Conservation (phyloP, 1,139 yeast species). For the Nakaseomyces glabratus region DNA sequence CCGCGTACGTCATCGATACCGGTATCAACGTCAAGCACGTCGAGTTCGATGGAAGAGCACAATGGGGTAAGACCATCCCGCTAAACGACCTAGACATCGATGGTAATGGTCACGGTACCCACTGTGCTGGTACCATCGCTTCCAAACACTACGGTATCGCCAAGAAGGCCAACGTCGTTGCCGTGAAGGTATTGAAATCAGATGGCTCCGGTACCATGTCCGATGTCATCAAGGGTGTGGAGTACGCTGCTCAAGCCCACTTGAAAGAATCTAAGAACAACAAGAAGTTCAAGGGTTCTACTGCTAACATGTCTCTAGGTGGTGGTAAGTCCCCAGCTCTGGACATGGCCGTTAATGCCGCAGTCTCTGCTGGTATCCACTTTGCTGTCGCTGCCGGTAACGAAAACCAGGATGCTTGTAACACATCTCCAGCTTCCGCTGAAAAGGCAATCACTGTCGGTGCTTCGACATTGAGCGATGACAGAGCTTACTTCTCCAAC, state of each 20-base stretch:
- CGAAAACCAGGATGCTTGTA: slow-evolving; percentile 77
- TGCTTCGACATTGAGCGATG: slow-evolving; percentile 67
- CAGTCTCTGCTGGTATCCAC: slow-evolving; percentile 70
- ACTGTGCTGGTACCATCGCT: slow-evolving; percentile 80
- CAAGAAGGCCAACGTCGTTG: slow-evolving; percentile 63
- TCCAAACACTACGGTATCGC: slow-evolving; percentile 72
- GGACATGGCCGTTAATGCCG: slow-evolving; percentile 77
- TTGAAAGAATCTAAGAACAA: slow-evolving; percentile 44
- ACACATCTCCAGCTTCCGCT: slow-evolving; percentile 75
- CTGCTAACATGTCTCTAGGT: slow-evolving; percentile 86
- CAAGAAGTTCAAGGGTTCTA: slow-evolving; percentile 65
- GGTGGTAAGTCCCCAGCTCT: slow-evolving; percentile 80
- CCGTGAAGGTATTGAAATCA: slow-evolving; percentile 67
- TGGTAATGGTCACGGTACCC: slow-evolving; percentile 89
- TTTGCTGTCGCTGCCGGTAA: slow-evolving; percentile 89
- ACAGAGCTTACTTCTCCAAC: slow-evolving; percentile 73
- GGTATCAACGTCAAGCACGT: slow-evolving; percentile 76
- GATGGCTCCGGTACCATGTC: slow-evolving; percentile 77
- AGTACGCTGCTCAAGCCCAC: slow-evolving; percentile 63
- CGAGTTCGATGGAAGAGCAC: slow-evolving; percentile 87
- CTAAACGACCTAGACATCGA: slow-evolving; percentile 72
- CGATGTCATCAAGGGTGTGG: slow-evolving; percentile 75
- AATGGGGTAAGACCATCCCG: slow-evolving; percentile 90
- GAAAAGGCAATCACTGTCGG: slow-evolving; percentile 72
- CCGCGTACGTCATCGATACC: slow-evolving; percentile 79